Evolutionary conservation across 495 filamentous ascomycete species (phyloP), one percentile per base, ranked within the genome.

Genomic region (Penicillium macrosclerotiorum): DNA sequence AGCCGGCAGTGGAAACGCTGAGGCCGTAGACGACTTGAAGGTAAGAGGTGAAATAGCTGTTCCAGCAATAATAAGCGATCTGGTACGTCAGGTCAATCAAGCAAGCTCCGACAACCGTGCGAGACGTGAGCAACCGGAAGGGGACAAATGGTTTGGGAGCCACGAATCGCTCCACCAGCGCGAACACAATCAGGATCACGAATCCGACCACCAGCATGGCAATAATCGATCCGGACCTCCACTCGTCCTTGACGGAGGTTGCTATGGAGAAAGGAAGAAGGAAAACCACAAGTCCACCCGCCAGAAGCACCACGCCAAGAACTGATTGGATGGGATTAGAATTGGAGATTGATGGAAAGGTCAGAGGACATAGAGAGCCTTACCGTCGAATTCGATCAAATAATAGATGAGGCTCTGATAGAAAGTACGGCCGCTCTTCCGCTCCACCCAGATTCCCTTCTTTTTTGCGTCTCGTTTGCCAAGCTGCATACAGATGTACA

Each of bases 1-100:
- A 79, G 5, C 76, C 76, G 2, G 85, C 45, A 12, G 37, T 31
- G 3, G 69, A 66, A 35, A 89, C 45, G 40, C 43, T 68, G 2
- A 84, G 14, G 12, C 70, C 64, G 55, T 83, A 73, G 34, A 90
- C 86, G 3, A 87, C 85, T 68, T 87, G 83, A 1, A 91, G 69
- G 65, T 80, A 89, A 4, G 82, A 87, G 27, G 64, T 64, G 64
- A 87, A 83, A 61, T 80, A 83, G 42, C 59, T 65, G 59, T 77
- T 70, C 76, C 63, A 78, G 37, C 51, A 57, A 37, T 54, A 57
- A 37, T 56, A 59, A 12, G 73, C 75, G 48, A 85, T 50, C 44
- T 82, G 83, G 9, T 84, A 63, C 2, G 63, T 62, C 14, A 62
- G 60, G 16, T 76, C 68, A 4, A 84, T 57, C 3, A 83, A 43